Evolutionary conservation across 805 yeast genomes (phyloP).

Genomic region (Lachancea nothofagi): DNA sequence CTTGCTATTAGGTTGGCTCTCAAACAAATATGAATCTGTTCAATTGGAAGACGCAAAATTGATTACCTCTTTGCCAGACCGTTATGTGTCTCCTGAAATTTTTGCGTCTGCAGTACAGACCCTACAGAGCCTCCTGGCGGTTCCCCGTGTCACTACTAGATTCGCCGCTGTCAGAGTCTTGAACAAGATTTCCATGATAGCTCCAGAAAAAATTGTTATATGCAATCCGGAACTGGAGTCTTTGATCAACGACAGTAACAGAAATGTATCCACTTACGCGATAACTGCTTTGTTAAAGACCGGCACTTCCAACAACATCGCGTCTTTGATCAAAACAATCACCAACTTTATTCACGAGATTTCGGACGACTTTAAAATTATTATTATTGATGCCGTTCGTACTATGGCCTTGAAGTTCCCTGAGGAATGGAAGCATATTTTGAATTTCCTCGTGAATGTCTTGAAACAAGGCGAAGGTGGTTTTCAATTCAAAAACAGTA

Average conservation of each 20-base stretch:
- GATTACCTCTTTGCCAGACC: slow-evolving; percentile 39
- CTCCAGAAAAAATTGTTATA: slow-evolving; percentile 70
- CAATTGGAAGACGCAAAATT: slow-evolving; percentile 84
- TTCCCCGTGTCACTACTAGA: slow-evolving; percentile 83
- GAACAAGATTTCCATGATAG: slow-evolving; percentile 74
- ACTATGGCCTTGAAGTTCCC: slow-evolving; percentile 92
- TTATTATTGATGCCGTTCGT: slow-evolving; percentile 91
- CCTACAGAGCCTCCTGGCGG: slow-evolving; percentile 70
- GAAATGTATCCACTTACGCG: slow-evolving; percentile 93
- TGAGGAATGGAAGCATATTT: slow-evolving; percentile 75
- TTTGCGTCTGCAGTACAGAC: slow-evolving; percentile 66
- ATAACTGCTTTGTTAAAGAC: slow-evolving; percentile 94
- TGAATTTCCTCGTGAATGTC: slow-evolving; percentile 73
- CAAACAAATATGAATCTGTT: slow-evolving; percentile 82
- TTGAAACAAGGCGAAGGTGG: slow-evolving; percentile 86
- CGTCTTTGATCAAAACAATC: slow-evolving; percentile 81
- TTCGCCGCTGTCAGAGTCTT: slow-evolving; percentile 91
- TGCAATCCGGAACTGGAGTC: slow-evolving; percentile 84
- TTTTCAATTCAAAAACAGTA: slow-evolving; percentile 72
- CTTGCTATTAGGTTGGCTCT: slow-evolving; percentile 63
- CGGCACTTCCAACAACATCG: slow-evolving; percentile 85
- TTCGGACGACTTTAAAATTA: slow-evolving; percentile 90
- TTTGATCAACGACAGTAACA: slow-evolving; percentile 79
- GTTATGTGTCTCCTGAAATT: slow-evolving; percentile 55
- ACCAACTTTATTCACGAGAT: slow-evolving; percentile 87